Evolutionary conservation across 2,329 filamentous ascomycete genomes (phyloP), one percentile per base, ranked within the genome.

Genomic region (Arthrocladium fulminans): DNA sequence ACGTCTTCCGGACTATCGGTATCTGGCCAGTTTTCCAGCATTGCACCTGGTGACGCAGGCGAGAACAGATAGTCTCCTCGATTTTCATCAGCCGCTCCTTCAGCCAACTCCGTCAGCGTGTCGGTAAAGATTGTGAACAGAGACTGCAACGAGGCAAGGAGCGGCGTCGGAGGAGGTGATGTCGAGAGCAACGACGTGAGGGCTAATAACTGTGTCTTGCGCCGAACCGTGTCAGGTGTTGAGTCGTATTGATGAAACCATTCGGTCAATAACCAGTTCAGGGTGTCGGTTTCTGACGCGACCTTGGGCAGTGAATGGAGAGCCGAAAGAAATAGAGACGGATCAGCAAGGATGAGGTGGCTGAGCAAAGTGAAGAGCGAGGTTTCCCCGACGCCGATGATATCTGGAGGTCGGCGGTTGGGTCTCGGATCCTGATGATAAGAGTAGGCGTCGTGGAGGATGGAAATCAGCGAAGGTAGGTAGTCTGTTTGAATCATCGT

Each of bases 301-400:
- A 12, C 12, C 2, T n/a, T 17, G 15, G 20, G 6, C 13, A 39
- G 22, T 40, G 30, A 30, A n/a, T 25, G 10, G 44, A 79, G 60
- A 1, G 73, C 74, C 39, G 73, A 69, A 10, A 82, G 69, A 56
- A 95, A 84, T 1, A 85, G 70, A 2, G 67, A 67, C 1, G 89
- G 86, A 30, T 84, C 84, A 1, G 82, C 81, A 2, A 94, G 69
- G 0, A 83, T 79, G 13, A 97, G 75, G 1, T 89, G 83, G 1
- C 87, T 83, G 2, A 98, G 73, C 2, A 97, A 80, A 3, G 80
- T 78, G 60, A 94, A 84, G 63, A 94, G 95, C 61, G 95, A 86
- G 0, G 85, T 85, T 61, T 95, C 81, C 1, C 86, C 82, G 9
- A 88, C 75, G 10, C 81, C 80, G 57, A 84, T 83, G 27, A 96